phyloP scores from a whole-genome alignment of 106 monocot genomes.

The Dioscorea zingiberensis region DNA sequence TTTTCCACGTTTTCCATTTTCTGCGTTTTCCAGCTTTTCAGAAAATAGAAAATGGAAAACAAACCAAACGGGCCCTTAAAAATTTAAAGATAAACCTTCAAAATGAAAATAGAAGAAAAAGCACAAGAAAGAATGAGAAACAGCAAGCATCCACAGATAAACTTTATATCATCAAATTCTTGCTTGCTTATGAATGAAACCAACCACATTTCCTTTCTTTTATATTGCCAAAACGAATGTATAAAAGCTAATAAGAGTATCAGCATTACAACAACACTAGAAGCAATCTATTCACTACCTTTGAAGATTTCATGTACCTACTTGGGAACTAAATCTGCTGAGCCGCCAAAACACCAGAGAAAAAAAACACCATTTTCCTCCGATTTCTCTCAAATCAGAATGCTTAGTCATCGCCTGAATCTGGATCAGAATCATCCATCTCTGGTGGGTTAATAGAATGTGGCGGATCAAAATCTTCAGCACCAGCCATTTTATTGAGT shows the following conservation, averaged over 20 bases:
- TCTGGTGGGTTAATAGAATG: neutral
- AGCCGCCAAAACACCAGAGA: neutral
- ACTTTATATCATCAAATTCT: no score
- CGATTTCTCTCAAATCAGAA: neutral
- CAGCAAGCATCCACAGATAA: no score
- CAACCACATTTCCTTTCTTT: no score
- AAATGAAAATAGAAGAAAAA: neutral
- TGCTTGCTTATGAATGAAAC: no score
- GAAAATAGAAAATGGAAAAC: no score
- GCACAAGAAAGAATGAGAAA: no score
- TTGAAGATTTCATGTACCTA: neutral
- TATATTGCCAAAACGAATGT: no score
- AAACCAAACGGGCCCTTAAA: no score
- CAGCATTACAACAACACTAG: neutral
- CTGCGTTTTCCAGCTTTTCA: no score
- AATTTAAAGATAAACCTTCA: no score
- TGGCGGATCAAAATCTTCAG: conserved; percentile 19
- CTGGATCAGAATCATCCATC: neutral
- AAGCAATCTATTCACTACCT: neutral
- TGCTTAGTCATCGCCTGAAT: neutral
- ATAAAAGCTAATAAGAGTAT: neutral
- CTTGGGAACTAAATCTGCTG: neutral
- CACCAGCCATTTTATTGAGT: conserved; percentile 45
- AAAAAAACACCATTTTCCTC: neutral
- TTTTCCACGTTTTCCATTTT: no score